Conservation (phyloP, 2,329 filamentous ascomycete species). For the Venturia pyrina region DNA sequence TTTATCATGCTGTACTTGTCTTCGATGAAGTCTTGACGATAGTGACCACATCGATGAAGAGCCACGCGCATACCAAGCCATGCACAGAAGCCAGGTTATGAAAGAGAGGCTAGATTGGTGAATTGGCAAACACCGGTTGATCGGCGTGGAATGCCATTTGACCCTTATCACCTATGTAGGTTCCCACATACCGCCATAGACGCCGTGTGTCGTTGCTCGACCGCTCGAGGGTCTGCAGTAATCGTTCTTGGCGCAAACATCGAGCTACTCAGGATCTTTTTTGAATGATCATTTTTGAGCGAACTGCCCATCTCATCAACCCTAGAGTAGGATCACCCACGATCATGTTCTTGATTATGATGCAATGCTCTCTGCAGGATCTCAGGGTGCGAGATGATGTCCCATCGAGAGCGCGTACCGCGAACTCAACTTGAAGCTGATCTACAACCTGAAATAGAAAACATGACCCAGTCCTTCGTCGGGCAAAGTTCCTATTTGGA, state of each 20-base stretch:
- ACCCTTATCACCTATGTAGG: neutral
- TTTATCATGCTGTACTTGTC: neutral
- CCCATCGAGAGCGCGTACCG: neutral
- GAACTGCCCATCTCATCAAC: neutral
- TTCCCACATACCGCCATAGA: too few relatives aligned
- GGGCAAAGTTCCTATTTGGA: neutral
- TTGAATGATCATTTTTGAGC: neutral
- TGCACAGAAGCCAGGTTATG: neutral
- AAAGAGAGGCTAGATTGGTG: neutral
- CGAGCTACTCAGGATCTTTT: neutral
- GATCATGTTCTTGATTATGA: neutral
- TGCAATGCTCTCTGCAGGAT: too few relatives aligned
- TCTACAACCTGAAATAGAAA: neutral
- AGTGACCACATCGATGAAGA: neutral
- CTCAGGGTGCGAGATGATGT: too few relatives aligned
- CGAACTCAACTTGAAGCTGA: neutral
- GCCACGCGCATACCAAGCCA: neutral
- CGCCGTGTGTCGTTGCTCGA: neutral
- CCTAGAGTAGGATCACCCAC: neutral
- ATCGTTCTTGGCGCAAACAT: neutral
- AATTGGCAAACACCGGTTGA: neutral
- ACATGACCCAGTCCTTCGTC: neutral
- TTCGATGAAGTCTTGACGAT: neutral
- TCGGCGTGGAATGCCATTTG: neutral
- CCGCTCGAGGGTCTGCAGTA: neutral